Evolutionary conservation across 306 rosid genomes (phyloP).

Genomic region (Vachellia collinsii): DNA sequence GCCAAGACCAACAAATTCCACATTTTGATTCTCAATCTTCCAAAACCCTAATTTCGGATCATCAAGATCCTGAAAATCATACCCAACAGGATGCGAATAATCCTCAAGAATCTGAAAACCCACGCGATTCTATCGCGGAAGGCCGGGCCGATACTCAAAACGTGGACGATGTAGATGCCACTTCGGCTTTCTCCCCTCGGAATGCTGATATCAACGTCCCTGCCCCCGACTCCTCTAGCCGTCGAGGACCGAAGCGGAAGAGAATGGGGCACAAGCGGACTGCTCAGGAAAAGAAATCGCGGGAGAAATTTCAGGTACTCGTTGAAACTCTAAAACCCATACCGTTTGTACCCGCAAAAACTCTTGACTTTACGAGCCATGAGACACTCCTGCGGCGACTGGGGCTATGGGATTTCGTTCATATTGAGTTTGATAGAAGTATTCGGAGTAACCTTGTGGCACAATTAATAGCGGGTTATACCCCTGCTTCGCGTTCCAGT

Average conservation of each 20-base stretch:
- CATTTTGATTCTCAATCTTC: constrained; percentile 39
- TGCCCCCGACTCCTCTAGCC: constrained; percentile 19
- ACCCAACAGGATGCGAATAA: constrained; percentile 5
- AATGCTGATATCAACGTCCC: constrained; percentile 20
- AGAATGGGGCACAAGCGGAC: constrained; percentile 36
- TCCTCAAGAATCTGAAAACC: constrained; percentile 27
- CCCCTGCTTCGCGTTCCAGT: constrained; percentile 36
- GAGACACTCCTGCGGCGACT: constrained; percentile 67
- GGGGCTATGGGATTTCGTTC: constrained; percentile 85
- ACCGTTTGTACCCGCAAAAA: constrained; percentile 65
- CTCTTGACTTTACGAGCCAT: constrained; percentile 63
- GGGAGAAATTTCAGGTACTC: constrained; percentile 58
- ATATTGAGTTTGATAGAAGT: constrained; percentile 60
- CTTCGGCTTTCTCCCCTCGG: constrained; percentile 42
- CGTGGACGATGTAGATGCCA: constrained; percentile 40
- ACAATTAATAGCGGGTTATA: constrained; percentile 62
- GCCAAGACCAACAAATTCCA: constrained; percentile 8
- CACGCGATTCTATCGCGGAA: constrained; percentile 20
- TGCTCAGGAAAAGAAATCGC: constrained; percentile 46
- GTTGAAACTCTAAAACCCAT: constrained; percentile 65
- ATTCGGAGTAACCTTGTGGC: constrained; percentile 65
- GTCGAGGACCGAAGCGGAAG: constrained; percentile 53
- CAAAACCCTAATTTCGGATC: constrained; percentile 44
- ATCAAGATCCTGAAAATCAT: constrained; percentile 23
- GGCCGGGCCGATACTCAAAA: constrained; percentile 20